Base-by-base conservation (phyloP, 2,329 filamentous ascomycete genomes). In the Fusarium tanahbumbuense region DNA sequence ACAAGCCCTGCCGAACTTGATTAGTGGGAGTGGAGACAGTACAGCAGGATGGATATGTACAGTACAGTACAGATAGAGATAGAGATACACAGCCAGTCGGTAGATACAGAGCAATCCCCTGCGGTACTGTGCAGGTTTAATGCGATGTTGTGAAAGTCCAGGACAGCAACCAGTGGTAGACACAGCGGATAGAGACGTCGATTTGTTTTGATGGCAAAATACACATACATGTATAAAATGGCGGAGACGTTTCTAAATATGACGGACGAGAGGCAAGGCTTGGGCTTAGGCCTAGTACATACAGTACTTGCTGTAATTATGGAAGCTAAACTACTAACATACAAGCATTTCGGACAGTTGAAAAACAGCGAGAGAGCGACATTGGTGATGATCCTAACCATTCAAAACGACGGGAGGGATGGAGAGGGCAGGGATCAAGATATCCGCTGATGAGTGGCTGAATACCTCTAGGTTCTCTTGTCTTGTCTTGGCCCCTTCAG, bases 141-240 rank as follows among this genome's bases (percentile, higher is more conserved):
- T 58, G 52, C 34, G 20, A 49, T 49, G 46, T 22, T 22, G 60
- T 56, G 49, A 52, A 55, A 70, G 66, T 70, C 70, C 61, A 69
- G 61, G 50, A 37, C 42, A 56, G 34, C 42, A 28, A 41, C 41
- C 25, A 30, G 42, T 41, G 13, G 20, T 27, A 27, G 15, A 30
- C 34, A 22, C n/a, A 41, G 20, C 45, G 45, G 37, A 27, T 53
- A 60, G 41, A 62, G 48, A 61, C 18, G 34, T 45, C 18, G 27
- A 41, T 18, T 32, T 61, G n/a, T 20, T 52, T 8, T 50, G 16
- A 34, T 50, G 30, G 47, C 30, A 25, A 25, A 15, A 50, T 50
- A 50, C 7, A 10, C 16, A 27, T n/a, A 53, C 52, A 44, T 23
- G 41, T 54, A 44, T 27, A 23, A 45, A 27, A 59, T 49, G 47